Evolutionary conservation across 140 eudicot species (phyloP), one percentile per base, ranked within the genome.

Genomic region (Senecio squalidus): DNA sequence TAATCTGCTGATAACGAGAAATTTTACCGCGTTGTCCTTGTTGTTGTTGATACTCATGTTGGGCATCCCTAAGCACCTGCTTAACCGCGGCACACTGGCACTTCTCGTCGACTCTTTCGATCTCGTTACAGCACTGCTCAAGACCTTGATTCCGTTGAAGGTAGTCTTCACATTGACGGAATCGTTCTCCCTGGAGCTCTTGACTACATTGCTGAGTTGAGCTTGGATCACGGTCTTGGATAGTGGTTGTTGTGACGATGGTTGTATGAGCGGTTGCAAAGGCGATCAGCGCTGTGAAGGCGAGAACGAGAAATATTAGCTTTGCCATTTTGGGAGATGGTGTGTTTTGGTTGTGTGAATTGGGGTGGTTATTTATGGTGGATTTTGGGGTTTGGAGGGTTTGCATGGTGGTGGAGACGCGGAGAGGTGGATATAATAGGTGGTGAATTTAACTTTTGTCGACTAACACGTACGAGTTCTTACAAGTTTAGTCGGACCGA

Each of bases 191-290:
- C 31, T 51, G 63, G 3, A 70, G 21, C 24, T 55, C 34, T 47
- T 25, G 21, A 10, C 23, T 54, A 31, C 38, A 44, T 3, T 39
- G 60, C 9, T 1, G 15, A 40, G 47, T 13, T 0, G 60, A 58
- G 45, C 26, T 13, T 3, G 68, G 68, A 11, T 50, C 50, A 0
- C 60, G 62, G 11, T 69, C 75, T 0, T 27, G 62, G 55, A 60
- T 15, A 56, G 49, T 51, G 41, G 63, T 60, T 45, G 68, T 59
- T 29, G 30, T 2, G 58, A 60, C 14, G 63, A 34, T 22, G 59
- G 75, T 70, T 11, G 21, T 60, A 13, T 52, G 69, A 56, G 75
- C 69, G 5, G 75, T 26, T n/a, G 56, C 63, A 5, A 70, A 3
- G 62, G 69, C 75, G 3, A 69, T 11, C 0, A 69, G 45, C 26